These are phyloP conservation scores for Cyberlindnera bimundalis DNA, from an alignment of 805 yeast genomes.

Conservation along the genomic window DNA sequence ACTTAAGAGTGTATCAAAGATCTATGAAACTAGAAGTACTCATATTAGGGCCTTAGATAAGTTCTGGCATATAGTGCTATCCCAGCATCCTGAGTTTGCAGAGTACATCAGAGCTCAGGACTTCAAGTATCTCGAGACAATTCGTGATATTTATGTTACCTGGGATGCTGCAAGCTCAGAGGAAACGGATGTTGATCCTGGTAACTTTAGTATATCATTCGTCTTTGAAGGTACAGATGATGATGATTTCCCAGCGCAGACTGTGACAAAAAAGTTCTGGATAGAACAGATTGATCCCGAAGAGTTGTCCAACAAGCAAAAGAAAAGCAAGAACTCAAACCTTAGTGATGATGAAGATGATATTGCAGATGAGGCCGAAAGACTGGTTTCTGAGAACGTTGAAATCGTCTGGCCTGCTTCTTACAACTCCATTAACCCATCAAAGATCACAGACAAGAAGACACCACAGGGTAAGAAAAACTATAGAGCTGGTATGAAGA, in stretches of 20 bases:
- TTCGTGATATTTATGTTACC: conserved; percentile 60
- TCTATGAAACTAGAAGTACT: conserved; percentile 55
- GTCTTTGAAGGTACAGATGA: conserved; percentile 45
- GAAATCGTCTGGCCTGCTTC: conserved; percentile 68
- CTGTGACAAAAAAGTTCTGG: conserved; percentile 56
- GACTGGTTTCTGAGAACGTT: conserved; percentile 50
- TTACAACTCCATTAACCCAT: conserved; percentile 54
- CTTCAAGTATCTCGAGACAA: conserved; percentile 65
- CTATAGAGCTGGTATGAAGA: conserved; percentile 70
- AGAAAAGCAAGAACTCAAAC: conserved; percentile 18
- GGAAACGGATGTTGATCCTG: conserved; percentile 37
- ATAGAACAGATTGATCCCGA: conserved; percentile 30
- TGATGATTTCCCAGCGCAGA: conserved; percentile 49
- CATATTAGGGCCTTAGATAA: conserved; percentile 55
- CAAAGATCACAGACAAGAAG: conserved; percentile 41
- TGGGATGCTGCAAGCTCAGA: conserved; percentile 36
- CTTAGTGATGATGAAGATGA: conserved; percentile 32
- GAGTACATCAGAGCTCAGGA: conserved; percentile 78
- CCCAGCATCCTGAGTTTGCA: conserved; percentile 80
- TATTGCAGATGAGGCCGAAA: conserved; percentile 46
- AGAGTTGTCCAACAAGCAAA: conserved; percentile 8
- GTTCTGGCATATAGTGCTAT: conserved; percentile 86
- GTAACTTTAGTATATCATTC: conserved; percentile 60
- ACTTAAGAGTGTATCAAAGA: conserved; percentile 48
- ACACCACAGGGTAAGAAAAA: conserved; percentile 54